Conservation (phyloP, 148 eudicot genomes). For the Diospyros kaki region DNA sequence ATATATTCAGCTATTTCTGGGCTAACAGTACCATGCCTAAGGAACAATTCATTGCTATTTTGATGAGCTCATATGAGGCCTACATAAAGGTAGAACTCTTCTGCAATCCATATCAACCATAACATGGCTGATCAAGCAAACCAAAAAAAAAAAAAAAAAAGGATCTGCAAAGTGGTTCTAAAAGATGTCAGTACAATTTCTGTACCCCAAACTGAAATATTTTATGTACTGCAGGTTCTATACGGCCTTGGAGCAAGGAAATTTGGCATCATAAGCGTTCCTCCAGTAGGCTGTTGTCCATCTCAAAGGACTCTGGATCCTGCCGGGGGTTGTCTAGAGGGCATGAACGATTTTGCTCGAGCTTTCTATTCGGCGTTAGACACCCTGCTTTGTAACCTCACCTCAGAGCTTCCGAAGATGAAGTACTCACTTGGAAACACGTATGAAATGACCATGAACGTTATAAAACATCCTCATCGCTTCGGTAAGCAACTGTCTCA, state of each 20-base stretch:
- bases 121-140: no score
- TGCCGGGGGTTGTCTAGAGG: conserved; percentile 29
- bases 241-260: conserved; percentile 43
- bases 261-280: conserved; percentile 34
- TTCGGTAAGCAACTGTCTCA: conserved; percentile 22
- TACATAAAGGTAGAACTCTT: conserved; percentile 22
- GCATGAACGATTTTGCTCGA: conserved; percentile 23
- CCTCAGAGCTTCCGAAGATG: conserved; percentile 27
- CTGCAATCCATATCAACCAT: no score
- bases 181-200: neutral
- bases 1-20: conserved; percentile 31
- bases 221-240: conserved; percentile 19
- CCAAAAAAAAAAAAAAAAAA: no score
- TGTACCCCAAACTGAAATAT: neutral
- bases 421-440: conserved; percentile 38
- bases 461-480: conserved; percentile 20
- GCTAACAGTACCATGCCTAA: conserved; percentile 16
- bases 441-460: conserved; percentile 31
- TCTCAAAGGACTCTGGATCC: conserved; percentile 19
- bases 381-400: conserved; percentile 18
- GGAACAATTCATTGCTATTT: conserved; percentile 16
- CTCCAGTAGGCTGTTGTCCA: conserved; percentile 43
- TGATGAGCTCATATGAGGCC: conserved; percentile 21
- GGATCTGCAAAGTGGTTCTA: neutral
- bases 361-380: conserved; percentile 23